Evolutionary conservation across 2,329 filamentous ascomycete genomes (phyloP), one percentile per base, ranked within the genome.

Genomic region (Aureobasidium sp.): DNA sequence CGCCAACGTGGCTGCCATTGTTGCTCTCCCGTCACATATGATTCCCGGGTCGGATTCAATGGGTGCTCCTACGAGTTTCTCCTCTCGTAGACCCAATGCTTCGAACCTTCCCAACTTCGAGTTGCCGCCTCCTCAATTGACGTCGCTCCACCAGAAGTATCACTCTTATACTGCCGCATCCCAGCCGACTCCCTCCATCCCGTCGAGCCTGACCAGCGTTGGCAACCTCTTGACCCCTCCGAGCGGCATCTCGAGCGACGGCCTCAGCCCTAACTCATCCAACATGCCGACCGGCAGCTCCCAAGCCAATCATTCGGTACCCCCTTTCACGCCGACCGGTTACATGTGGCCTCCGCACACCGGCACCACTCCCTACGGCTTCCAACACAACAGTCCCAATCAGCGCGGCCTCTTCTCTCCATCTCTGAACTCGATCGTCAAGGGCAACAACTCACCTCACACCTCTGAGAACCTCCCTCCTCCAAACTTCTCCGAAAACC

Each of bases 41-140:
- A 77, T 80, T 71, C 73, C 79, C 66, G 75, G 76, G 65, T 70
- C 80, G 65, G 79, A 83, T 68, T 72, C 73, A 67, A 77, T 84
- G 72, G 76, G 76, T 68, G 73, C 76, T 63, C 76, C 79, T 62
- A 75, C 78, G 65, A 85, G 84, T 72, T 83, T 90, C 66, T 80
- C 83, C 61, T 78, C 83, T 68, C 80, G 86, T 63, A 80, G 85
- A 68, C 80, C 83, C 64, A 84, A 84, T 64, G 81, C 85, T 57
- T 80, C 79, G 55, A 79, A 79, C 61, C 77, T 90, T 57, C 84
- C 85, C 55, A 78, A 71, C 60, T 87, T 88, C 65, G 81, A 86
- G 64, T 78, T 88, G 47, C 80, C 81, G 59, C 81, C 84, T 51
- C 81, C 82, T 60, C 76, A 79, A 47, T 72, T 79, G 63, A 70